Evolutionary conservation across 257 asterid species (phyloP), one percentile per base, ranked within the genome.

Genomic region (Fraxinus anomala): DNA sequence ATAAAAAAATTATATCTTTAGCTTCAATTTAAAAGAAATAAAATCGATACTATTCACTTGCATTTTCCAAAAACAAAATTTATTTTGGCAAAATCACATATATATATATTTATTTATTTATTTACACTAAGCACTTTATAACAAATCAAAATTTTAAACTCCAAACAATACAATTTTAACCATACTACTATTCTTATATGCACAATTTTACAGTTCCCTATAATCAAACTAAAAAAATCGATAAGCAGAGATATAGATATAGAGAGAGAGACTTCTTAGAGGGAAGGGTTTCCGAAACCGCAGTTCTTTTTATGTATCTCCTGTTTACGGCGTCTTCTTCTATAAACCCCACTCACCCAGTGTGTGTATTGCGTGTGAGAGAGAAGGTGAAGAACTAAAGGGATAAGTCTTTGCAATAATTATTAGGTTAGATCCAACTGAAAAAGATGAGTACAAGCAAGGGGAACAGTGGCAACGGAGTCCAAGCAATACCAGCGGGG

Each of bases 401-500:
- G 69, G 69, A 23, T 63, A 23, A 26, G 19, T 24, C 17, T 63
- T 26, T 11, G 69, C 36, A 26, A 12, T 10, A 26, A 63, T 63
- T 8, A 63, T 63, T 59, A 59, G 67, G 30, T 63, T 63, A n/a
- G 69, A 63, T 63, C 69, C 21, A 63, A 63, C 12, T 63, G 33
- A 12, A 63, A 63, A 63, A 24, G 69, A 63, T 63, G 69, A 63
- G 69, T 63, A 63, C 69, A 11, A 24, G 69, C 69, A 63, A 26
- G 34, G 69, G 34, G 30, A 63, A 82, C 68, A 72, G 76, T 75
- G 88, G 87, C 24, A 78, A 80, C 51, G 88, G 82, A 14, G 84
- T 77, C 68, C 91, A 88, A 75, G 80, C 90, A 78, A 86, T 95
- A 74, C 99, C 99, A 3, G 84, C 93, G 51, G 94, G 91, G 80